Base-by-base conservation (phyloP, 2,329 filamentous ascomycete genomes). In the Phialophora chinensis region DNA sequence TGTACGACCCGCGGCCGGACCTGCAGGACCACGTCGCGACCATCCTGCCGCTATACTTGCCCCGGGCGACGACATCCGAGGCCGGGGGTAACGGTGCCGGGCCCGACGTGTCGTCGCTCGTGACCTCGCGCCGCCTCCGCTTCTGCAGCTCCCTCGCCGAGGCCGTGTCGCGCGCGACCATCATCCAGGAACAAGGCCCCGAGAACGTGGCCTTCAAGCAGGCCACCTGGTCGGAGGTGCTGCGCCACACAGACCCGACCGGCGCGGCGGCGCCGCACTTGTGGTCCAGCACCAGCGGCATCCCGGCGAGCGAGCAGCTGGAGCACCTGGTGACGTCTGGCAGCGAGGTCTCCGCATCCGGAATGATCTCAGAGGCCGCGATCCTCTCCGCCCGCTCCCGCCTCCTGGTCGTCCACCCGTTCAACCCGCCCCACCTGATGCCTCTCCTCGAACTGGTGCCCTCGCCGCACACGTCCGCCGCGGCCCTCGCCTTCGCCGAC, bases 341-440 rank as follows among this genome's bases (percentile, higher is more conserved):
- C 23, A 25, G 23, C 23, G 23, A 25, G 23, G 23, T 25, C 1
- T 25, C 23, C 23, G 23, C 23, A 12, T 38, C 35, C 11, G 25
- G 4, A 3, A 33, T 50, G 6, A n/a, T n/a, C n/a, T 42, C 52
- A 1, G 42, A 58, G n/a, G 44, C 20, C 25, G n/a, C 33, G 35
- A 57, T 60, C 20, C 8, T 23, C 12, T 33, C 35, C 0, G 60
- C 60, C 12, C 31, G 27, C 33, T 6, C 31, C 4, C 76, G 85
- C 1, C 73, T 88, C 2, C 68, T 88, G 0, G 82, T 88, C 1
- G 85, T 86, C 3, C 87, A 88, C 73, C 86, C 86, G 0, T 88
- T 85, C 74, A 88, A 88, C 62, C 87, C 84, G 25, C 86, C 86
- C 1, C 85, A 88, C 69, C 80, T 88, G 61, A 87, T 88, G 84